Evolutionary conservation across 2,329 filamentous ascomycete genomes (phyloP).

Genomic region (Aureobasidium mangrovei): DNA sequence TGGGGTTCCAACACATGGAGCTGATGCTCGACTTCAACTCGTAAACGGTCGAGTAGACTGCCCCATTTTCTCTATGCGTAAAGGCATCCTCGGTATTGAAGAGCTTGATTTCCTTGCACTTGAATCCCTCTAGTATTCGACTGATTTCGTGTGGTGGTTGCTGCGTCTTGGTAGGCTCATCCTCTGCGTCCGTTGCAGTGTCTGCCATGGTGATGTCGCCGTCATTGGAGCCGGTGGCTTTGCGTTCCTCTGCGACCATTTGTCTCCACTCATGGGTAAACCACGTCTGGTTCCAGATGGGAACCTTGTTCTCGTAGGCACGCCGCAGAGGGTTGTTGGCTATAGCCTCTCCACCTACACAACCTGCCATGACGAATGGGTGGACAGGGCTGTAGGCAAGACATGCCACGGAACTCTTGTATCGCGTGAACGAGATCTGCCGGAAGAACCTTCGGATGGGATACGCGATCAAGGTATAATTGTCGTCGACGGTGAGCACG

Average conservation of each 20-base stretch:
- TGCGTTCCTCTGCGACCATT: constrained; percentile 12
- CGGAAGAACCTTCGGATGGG: constrained; percentile 46
- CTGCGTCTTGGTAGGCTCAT: not conserved
- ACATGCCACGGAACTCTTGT: constrained; percentile 30
- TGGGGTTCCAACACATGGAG: constrained; percentile 44
- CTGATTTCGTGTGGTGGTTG: constrained; percentile 18
- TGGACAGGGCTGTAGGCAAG: constrained; percentile 45
- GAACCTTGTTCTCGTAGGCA: constrained; percentile 41
- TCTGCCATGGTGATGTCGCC: not conserved
- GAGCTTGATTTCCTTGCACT: constrained; percentile 23
- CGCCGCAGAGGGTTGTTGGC: constrained; percentile 45
- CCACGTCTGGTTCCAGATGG: constrained; percentile 47
- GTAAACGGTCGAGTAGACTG: constrained; percentile 32
- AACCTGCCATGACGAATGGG: constrained; percentile 45
- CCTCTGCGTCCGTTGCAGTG: not conserved
- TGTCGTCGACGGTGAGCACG: constrained; percentile 47
- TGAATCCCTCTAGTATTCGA: constrained; percentile 36
- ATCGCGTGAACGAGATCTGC: constrained; percentile 31
- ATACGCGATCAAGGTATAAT: constrained; percentile 41
- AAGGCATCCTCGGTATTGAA: constrained; percentile 18
- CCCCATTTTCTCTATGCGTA: constrained; percentile 18
- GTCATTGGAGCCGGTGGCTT: not conserved
- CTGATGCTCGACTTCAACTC: constrained; percentile 38
- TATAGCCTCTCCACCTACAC: constrained; percentile 43
- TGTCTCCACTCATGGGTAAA: constrained; percentile 49